Percentiles rank a stretch among this genome's conserved stretches.
phyloP scores from a whole-genome alignment of 164 flowering plant genomes.

The Magnolia officinalis region DNA sequence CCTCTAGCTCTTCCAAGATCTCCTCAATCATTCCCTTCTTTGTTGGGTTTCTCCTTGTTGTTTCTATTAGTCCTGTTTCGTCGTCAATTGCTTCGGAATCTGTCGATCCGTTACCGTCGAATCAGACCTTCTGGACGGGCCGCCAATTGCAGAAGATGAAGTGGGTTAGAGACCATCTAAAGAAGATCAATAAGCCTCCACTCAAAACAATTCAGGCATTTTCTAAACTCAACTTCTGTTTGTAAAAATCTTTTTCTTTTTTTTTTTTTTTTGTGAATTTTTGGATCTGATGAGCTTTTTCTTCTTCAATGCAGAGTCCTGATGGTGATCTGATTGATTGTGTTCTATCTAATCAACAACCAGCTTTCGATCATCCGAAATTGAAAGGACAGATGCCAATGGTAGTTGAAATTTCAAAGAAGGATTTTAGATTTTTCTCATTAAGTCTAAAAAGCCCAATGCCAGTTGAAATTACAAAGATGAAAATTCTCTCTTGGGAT shows the following conservation, averaged over 20 bases:
- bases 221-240: background rate
- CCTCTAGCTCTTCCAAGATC: conserved; percentile 40
- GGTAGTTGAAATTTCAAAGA: conserved; percentile 37
- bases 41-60: conserved; percentile 53
- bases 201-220: conserved; percentile 64
- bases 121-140: conserved; percentile 53
- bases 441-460: background rate
- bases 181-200: conserved; percentile 76
- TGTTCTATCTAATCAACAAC: conserved; percentile 80
- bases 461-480: background rate
- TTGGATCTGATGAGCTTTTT: background rate
- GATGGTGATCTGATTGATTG: conserved; percentile 97
- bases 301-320: conserved; percentile 58
- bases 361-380: conserved; percentile 96
- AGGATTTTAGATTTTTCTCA: too few relatives aligned
- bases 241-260: background rate
- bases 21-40: conserved; percentile 53
- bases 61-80: conserved; percentile 30
- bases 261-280: background rate
- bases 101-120: background rate
- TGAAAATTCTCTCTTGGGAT: background rate
- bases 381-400: conserved; percentile 76
- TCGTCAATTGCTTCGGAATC: background rate
- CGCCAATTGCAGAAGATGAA: conserved; percentile 62
- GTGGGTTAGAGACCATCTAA: conserved; percentile 52